A percentile compares a stretch with the other conserved stretches of the same genome.
These are phyloP conservation scores for Solanum chilense DNA, from an alignment of 257 asterid species.

Conservation along the genomic window DNA sequence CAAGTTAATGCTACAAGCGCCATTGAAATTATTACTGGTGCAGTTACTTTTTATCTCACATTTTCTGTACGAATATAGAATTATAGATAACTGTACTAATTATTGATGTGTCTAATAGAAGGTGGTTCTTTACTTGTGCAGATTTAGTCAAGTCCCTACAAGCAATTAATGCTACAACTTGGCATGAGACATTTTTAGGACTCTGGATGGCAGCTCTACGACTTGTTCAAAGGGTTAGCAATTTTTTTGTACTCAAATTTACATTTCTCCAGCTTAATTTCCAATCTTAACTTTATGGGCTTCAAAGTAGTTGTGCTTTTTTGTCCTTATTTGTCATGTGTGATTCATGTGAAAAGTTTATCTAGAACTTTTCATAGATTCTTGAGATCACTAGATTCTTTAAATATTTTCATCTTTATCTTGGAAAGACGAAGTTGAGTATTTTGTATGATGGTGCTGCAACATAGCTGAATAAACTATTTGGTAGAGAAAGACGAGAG, in stretches of 20 bases:
- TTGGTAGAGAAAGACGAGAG: not conserved
- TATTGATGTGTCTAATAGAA: not conserved
- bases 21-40: constrained; percentile 79
- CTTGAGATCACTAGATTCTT: not conserved
- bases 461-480: not conserved
- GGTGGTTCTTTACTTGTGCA: constrained; percentile 19
- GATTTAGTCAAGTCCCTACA: constrained; percentile 88
- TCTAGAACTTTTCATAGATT: not conserved
- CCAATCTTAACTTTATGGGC: not conserved
- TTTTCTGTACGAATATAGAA: not conserved
- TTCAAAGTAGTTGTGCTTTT: not conserved
- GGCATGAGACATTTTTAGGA: constrained; percentile 86
- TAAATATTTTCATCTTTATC: not conserved
- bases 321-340: not conserved
- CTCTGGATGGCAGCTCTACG: constrained; percentile 98
- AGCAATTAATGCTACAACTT: constrained; percentile 69
- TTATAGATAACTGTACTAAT: not conserved
- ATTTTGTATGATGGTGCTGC: not conserved
- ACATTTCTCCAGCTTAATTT: not conserved
- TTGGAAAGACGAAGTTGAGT: not conserved
- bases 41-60: constrained; percentile 6
- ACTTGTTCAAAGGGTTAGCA: constrained; percentile 86
- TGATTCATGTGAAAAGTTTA: not conserved
- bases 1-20: constrained; percentile 87
- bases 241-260: not conserved